Percentiles rank a stretch among this genome's conserved stretches.
phyloP scores from a whole-genome alignment of 164 flowering plant genomes.

The Umbilicus rupestris region DNA sequence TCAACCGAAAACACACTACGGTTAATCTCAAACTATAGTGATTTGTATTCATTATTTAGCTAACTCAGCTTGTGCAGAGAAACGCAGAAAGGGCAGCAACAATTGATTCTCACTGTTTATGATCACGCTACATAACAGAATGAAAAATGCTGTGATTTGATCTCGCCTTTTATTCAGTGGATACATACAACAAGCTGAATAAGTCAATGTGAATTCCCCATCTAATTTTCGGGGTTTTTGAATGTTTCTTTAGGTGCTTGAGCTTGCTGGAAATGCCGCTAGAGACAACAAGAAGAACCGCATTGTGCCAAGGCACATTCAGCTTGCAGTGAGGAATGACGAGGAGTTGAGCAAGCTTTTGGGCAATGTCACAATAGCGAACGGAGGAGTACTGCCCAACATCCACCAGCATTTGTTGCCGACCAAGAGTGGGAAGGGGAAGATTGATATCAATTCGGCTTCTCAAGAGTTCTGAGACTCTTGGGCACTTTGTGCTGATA shows the following conservation, averaged over 20 bases:
- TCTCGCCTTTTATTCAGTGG: too few species aligned
- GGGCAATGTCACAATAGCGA: not conserved
- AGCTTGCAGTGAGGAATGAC: slow-evolving; percentile 7
- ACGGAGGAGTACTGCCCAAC: not conserved
- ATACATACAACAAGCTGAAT: too few species aligned
- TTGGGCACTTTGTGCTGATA: not conserved
- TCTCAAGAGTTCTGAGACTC: not conserved
- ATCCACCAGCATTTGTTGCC: slow-evolving; percentile 5
- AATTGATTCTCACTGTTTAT: too few species aligned
- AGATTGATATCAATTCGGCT: slow-evolving; percentile 1
- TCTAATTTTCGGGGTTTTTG: not conserved
- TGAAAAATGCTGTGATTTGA: too few species aligned
- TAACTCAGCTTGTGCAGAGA: too few species aligned
- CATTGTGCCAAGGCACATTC: slow-evolving; percentile 1
- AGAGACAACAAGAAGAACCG: slow-evolving; percentile 8
- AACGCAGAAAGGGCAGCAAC: too few species aligned
- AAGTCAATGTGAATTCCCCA: too few species aligned
- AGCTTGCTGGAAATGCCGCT: slow-evolving; percentile 7
- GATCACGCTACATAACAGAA: too few species aligned
- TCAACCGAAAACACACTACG: too few species aligned
- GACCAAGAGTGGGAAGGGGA: not conserved
- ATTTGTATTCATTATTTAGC: too few species aligned
- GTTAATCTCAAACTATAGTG: too few species aligned
- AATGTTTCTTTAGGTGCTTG: not conserved
- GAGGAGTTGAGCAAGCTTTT: slow-evolving; percentile 5